Conservation (phyloP, 108 stramenopile species). For the Cyclotella distinguenda region DNA sequence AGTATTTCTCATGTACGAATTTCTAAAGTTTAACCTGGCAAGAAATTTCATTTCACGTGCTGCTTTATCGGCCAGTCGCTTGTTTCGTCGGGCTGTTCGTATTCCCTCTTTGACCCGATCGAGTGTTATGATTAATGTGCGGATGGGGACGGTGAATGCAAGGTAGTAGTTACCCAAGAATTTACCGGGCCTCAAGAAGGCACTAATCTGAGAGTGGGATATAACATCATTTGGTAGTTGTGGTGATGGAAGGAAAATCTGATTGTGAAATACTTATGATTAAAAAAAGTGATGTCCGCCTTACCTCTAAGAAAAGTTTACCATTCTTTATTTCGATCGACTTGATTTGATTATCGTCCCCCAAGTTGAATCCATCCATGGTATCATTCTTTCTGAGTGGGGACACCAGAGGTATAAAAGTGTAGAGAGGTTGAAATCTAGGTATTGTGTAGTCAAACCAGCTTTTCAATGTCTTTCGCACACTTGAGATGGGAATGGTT, state of each 20-base stretch:
- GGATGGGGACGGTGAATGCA: slow-evolving; percentile 81
- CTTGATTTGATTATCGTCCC: slow-evolving; percentile 75
- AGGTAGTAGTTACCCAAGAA: slow-evolving; percentile 87
- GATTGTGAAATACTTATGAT: not conserved
- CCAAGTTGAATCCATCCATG: slow-evolving; percentile 82
- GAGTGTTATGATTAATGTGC: slow-evolving; percentile 83
- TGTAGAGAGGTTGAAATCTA: slow-evolving; percentile 56
- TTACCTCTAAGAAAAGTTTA: slow-evolving; percentile 80
- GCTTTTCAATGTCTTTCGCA: slow-evolving; percentile 20
- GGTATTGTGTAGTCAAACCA: slow-evolving; percentile 46
- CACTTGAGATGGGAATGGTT: slow-evolving; percentile 4
- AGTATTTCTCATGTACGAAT: no score
- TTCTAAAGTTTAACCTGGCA: slow-evolving; percentile 4
- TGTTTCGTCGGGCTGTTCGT: slow-evolving; percentile 72
- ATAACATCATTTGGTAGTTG: not conserved
- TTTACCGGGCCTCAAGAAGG: slow-evolving; percentile 78
- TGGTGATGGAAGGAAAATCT: not conserved
- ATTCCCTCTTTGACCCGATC: slow-evolving; percentile 81
- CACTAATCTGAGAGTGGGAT: slow-evolving; percentile 20
- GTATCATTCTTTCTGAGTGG: slow-evolving; percentile 76
- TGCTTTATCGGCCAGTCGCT: slow-evolving; percentile 53
- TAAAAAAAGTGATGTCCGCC: not conserved
- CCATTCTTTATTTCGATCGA: slow-evolving; percentile 74
- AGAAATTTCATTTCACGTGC: slow-evolving; percentile 45
- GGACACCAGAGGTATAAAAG: slow-evolving; percentile 84